Conservation (phyloP, 2,329 filamentous ascomycete genomes). For the Fusarium tuaranense region DNA sequence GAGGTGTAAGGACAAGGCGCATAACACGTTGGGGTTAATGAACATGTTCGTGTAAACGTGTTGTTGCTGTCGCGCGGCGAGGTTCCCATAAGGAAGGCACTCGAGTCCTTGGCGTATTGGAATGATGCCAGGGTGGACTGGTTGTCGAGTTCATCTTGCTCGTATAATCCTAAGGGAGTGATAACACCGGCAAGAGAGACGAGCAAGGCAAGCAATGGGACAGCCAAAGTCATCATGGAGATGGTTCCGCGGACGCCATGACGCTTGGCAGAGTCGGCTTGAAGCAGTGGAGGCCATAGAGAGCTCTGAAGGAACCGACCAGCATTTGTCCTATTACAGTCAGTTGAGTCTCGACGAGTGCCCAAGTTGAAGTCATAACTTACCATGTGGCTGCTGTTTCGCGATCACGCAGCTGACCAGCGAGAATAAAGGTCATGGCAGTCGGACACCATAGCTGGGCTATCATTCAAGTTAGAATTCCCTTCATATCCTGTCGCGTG, state of each 20-base stretch:
- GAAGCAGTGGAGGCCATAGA: constrained; percentile 56
- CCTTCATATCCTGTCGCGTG: background rate
- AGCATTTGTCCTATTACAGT: constrained; percentile 30
- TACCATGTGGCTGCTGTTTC: constrained; percentile 54
- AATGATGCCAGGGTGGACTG: constrained; percentile 42
- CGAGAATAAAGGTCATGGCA: constrained; percentile 50
- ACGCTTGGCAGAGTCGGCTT: constrained; percentile 50
- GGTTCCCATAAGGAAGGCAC: constrained; percentile 54
- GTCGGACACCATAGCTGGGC: constrained; percentile 53
- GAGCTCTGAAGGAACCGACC: constrained; percentile 51
- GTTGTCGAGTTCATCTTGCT: constrained; percentile 40
- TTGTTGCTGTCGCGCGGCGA: constrained; percentile 44
- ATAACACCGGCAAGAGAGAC: constrained; percentile 56
- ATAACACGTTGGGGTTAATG: constrained; percentile 40
- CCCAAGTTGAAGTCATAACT: background rate
- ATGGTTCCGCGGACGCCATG: constrained; percentile 46
- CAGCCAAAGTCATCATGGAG: constrained; percentile 17
- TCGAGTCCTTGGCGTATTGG: constrained; percentile 51
- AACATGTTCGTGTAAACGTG: constrained; percentile 33
- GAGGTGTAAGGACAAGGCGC: constrained; percentile 43
- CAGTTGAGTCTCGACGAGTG: background rate
- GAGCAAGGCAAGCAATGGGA: constrained; percentile 47
- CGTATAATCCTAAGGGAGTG: constrained; percentile 59
- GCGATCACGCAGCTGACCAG: constrained; percentile 50
- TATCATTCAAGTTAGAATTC: constrained; percentile 22